Conservation (phyloP, 495 filamentous ascomycete species). For the Penicillium soppii region DNA sequence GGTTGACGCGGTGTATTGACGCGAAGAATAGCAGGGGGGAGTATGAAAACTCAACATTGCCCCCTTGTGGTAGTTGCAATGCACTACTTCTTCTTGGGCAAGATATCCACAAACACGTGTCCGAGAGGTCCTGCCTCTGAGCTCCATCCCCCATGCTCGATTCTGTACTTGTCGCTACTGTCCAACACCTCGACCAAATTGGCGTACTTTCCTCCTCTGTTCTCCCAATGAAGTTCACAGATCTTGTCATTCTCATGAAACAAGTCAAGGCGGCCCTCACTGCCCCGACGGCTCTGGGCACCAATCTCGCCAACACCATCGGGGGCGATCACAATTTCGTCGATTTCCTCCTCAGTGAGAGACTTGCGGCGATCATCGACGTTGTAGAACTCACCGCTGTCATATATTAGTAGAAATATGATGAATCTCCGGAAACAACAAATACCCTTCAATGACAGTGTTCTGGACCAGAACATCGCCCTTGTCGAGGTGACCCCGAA, state of each 20-base stretch:
- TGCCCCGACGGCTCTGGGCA: slow-evolving; percentile 35
- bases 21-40: not conserved
- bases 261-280: slow-evolving; percentile 38
- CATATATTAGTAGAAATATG: slow-evolving; percentile 7
- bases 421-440: not conserved
- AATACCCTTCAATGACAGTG: slow-evolving; percentile 35
- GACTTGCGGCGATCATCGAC: slow-evolving; percentile 24
- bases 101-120: slow-evolving; percentile 38
- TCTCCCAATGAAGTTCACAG: slow-evolving; percentile 44
- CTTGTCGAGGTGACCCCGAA: slow-evolving; percentile 34
- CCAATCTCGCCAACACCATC: slow-evolving; percentile 38
- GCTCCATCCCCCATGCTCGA: slow-evolving; percentile 40
- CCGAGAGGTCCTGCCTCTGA: slow-evolving; percentile 34
- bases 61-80: not conserved
- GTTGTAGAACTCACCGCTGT: slow-evolving; percentile 36
- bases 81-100: slow-evolving; percentile 22
- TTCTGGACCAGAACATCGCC: slow-evolving; percentile 32
- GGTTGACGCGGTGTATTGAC: not conserved
- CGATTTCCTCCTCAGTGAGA: slow-evolving; percentile 38
- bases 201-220: slow-evolving; percentile 21
- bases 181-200: slow-evolving; percentile 38
- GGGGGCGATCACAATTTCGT: slow-evolving; percentile 32
- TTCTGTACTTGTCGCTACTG: slow-evolving; percentile 27
- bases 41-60: not conserved
- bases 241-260: slow-evolving; percentile 39